Conservation (phyloP, 495 filamentous ascomycete genomes). For the Aspergillus nanangensis region DNA sequence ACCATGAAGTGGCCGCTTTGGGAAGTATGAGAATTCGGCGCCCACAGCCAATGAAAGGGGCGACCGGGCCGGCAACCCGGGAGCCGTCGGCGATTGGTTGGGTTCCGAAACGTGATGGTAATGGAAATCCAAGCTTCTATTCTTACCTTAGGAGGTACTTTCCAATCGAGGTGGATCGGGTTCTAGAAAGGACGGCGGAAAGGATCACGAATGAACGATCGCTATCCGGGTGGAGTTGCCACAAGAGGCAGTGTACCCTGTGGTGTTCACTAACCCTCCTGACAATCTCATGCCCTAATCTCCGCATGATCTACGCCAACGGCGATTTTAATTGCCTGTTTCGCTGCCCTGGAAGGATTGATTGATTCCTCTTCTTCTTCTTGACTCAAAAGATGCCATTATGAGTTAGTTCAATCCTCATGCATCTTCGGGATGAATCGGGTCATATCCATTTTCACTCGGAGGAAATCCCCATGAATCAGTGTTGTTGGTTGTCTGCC, state of each 20-base stretch:
- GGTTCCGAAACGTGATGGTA: constrained; percentile 4
- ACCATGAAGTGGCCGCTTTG: background rate
- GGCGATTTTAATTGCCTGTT: no score
- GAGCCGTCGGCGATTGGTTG: constrained; percentile 8
- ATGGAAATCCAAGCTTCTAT: constrained; percentile 7
- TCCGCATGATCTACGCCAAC: no score
- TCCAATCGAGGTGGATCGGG: background rate
- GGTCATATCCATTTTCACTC: no score
- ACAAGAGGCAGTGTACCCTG: background rate
- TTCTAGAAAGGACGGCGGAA: constrained; percentile 10
- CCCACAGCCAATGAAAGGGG: constrained; percentile 6
- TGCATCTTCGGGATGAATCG: no score
- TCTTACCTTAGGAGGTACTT: background rate
- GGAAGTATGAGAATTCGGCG: constrained; percentile 6
- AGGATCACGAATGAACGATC: background rate
- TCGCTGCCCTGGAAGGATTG: no score
- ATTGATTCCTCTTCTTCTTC: no score
- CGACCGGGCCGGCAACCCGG: constrained; percentile 15
- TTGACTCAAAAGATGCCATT: no score
- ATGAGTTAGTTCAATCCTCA: no score
- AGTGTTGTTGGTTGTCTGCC: no score
- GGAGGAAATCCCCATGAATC: no score
- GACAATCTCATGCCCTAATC: no score
- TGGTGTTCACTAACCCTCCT: no score
- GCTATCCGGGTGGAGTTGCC: constrained; percentile 2